Evolutionary conservation across 208 protist genomes (phyloP).

Genomic region (Leishmania mexicana): DNA sequence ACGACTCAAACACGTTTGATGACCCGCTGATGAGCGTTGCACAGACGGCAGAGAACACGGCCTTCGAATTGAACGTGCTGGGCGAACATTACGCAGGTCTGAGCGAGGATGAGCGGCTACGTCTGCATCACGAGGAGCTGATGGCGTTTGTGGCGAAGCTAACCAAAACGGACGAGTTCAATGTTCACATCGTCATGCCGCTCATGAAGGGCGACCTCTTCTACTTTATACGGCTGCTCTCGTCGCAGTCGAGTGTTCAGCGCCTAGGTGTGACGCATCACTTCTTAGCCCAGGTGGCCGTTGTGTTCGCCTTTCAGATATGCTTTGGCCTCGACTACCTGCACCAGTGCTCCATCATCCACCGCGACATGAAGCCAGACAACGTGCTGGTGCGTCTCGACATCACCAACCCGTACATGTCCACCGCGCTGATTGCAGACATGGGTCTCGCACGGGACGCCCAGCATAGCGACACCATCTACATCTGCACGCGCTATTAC

Average conservation of each 20-base stretch:
- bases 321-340: conserved; percentile 91
- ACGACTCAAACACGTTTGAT: conserved; percentile 6
- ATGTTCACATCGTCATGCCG: conserved; percentile 91
- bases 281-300: conserved; percentile 61
- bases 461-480: conserved; percentile 84
- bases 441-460: conserved; percentile 87
- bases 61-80: conserved; percentile 47
- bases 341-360: conserved; percentile 90
- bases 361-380: conserved; percentile 97
- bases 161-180: conserved; percentile 51
- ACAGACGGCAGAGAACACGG: conserved; percentile 24
- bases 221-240: conserved; percentile 66
- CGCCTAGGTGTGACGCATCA: conserved; percentile 33
- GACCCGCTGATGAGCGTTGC: conserved; percentile 51
- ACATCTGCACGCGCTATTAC: conserved; percentile 97
- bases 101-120: conserved; percentile 27
- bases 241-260: conserved; percentile 23
- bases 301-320: conserved; percentile 88
- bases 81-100: conserved; percentile 39
- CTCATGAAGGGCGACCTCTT: conserved; percentile 86
- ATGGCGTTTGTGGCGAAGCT: conserved; percentile 29
- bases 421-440: conserved; percentile 80
- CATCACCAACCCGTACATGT: conserved; percentile 60
- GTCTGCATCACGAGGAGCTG: conserved; percentile 52
- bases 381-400: conserved; percentile 95